Percentiles rank a stretch among this genome's conserved stretches.
These are phyloP conservation scores for Boletus smithii DNA, from an alignment of 1,284 basidiomycete species.

Conservation along the genomic window DNA sequence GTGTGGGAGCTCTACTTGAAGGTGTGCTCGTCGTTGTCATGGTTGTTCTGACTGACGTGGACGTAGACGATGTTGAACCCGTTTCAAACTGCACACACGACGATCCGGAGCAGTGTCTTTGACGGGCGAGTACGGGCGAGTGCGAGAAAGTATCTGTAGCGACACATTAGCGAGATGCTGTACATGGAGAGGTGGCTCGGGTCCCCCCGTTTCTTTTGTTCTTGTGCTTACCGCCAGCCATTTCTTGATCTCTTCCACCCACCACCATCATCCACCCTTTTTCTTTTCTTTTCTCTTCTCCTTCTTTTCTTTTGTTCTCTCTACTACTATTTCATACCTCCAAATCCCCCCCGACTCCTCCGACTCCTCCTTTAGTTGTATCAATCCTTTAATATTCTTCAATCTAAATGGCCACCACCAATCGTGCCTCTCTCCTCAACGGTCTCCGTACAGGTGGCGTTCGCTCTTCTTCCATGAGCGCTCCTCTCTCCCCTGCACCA, in stretches of 20 bases:
- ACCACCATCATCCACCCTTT: background rate
- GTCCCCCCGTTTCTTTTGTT: conserved; percentile 19
- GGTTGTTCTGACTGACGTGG: conserved; percentile 4
- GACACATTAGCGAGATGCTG: conserved; percentile 2
- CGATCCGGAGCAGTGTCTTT: conserved; percentile 77
- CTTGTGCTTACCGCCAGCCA: conserved; percentile 5
- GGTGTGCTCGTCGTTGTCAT: conserved; percentile 44
- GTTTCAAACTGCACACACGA: conserved; percentile 86
- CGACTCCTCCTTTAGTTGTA: conserved; percentile 30
- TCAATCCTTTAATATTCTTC: conserved; percentile 36
- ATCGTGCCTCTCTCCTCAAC: conserved; percentile 76
- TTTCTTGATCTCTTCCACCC: conserved; percentile 5
- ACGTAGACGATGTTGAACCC: conserved; percentile 83
- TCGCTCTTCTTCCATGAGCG: conserved; percentile 58
- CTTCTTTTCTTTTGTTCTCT: conserved; percentile 27
- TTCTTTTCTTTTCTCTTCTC: background rate
- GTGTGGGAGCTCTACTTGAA: conserved; percentile 96
- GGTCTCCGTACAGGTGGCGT: conserved; percentile 84
- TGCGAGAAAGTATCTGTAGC: conserved; percentile 75
- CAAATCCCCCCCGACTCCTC: no score
- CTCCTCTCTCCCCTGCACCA: conserved; percentile 69
- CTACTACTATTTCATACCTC: conserved; percentile 21
- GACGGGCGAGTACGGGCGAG: conserved; percentile 80
- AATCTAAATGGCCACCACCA: conserved; percentile 59
- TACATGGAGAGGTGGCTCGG: conserved; percentile 19